Base-by-base conservation (phyloP, 768 basidiomycete genomes). In the Suillus tomentosus region DNA sequence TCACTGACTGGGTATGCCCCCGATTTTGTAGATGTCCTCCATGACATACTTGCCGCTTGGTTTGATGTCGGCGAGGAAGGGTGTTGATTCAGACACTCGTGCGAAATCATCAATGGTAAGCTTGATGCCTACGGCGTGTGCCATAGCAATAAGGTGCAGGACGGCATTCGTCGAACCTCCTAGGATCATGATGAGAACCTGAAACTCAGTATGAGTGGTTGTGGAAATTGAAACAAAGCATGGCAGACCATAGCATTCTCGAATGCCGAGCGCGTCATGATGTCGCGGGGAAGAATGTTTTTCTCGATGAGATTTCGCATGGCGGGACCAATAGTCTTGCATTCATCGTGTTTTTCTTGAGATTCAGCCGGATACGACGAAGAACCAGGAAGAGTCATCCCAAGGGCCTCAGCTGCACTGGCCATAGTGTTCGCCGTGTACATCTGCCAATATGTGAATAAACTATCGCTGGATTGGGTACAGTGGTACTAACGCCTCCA, bases 391-490 rank as follows among this genome's bases (percentile, higher is more conserved):
- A 99, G 79, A 17, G 94, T 86, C 96, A 99, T 99, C 54, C 97
- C 97, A 69, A 99, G 76, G 1, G 91, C 95, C 78, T 99, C 97
- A 50, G 93, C 85, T 15, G 95, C 94, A 67, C 93, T 95, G 5
- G 96, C 94, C 94, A 99, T 98, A 3, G 97, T 99, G 77, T 99
- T 99, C 40, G 94, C 94, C 6, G 95, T 97, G 76, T 96, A 96
- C 95, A 96, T 96, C 94, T 95, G 65, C 63, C 39, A 72, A 64
- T 15, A 65, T 68, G 24, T 34, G 14, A 9, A 45, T 0, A 11
- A 47, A 54, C 37, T 34, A 45, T 39, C 27, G 48, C 27, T 54
- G 45, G 48, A 13, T 10, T n/a, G 61, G 66, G 31, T 39, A 61
- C 43, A 40, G 17, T 40, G 34, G 45, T 19, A 84, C 92, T 77